Percentiles rank a stretch among this genome's conserved stretches.
phyloP scores from a whole-genome alignment of 345 rosid genomes.

The Noccaea bulbosa region DNA sequence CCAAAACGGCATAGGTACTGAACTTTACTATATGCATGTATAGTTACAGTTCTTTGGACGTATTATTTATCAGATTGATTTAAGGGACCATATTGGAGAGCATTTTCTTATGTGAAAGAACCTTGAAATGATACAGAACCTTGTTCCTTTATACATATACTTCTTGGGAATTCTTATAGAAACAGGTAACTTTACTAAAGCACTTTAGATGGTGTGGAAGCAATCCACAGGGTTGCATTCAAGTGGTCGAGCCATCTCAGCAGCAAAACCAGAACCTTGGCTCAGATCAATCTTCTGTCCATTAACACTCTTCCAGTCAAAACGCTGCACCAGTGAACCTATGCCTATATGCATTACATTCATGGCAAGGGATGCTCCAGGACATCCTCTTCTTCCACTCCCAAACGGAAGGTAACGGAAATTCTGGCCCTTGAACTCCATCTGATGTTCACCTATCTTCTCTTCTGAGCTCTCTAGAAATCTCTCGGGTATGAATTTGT shows the following conservation, averaged over 20 bases:
- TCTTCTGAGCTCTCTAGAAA: constrained; percentile 48
- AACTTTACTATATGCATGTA: constrained; percentile 30
- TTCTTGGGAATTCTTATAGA: constrained; percentile 4
- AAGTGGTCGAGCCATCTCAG: constrained; percentile 59
- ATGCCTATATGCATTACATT: constrained; percentile 49
- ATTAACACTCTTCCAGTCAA: constrained; percentile 48
- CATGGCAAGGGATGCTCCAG: constrained; percentile 52
- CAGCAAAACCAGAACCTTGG: constrained; percentile 50
- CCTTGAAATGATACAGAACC: constrained; percentile 7
- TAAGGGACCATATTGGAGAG: constrained; percentile 2
- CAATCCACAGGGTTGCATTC: constrained; percentile 47
- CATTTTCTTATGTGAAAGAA: constrained; percentile 11
- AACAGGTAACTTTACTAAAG: constrained; percentile 8
- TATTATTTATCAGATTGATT: constrained; percentile 26
- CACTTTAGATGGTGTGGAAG: constrained; percentile 39
- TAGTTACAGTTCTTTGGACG: constrained; percentile 18
- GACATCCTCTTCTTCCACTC: constrained; percentile 57
- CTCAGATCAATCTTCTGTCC: constrained; percentile 46
- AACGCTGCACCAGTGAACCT: constrained; percentile 53
- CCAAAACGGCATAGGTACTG: constrained; percentile 20
- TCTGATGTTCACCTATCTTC: constrained; percentile 47
- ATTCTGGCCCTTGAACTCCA: constrained; percentile 54
- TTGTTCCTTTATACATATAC: constrained; percentile 12
- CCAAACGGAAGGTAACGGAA: constrained; percentile 57
- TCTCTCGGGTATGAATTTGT: constrained; percentile 58